Conservation (phyloP, 176 grass and related monocot genomes). For the Carex cristatella region DNA sequence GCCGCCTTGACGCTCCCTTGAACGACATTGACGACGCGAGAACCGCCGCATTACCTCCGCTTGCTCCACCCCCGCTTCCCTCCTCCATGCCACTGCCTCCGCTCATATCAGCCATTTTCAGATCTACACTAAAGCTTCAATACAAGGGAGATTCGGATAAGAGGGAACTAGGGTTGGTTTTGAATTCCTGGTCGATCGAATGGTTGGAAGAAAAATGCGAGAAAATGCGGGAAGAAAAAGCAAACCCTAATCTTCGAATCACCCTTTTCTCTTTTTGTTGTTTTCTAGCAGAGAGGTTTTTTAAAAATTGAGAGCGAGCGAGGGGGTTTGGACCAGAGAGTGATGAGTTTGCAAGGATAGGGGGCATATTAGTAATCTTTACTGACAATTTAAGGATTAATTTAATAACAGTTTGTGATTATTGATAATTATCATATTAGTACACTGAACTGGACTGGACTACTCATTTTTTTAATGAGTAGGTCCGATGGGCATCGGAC, state of each 20-base stretch:
- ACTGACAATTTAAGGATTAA: neutral
- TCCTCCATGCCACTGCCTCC: constrained; percentile 47
- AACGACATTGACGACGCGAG: constrained; percentile 33
- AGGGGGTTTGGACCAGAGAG: neutral
- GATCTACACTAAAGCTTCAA: constrained; percentile 20
- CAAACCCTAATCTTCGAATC: constrained; percentile 57
- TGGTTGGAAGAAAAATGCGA: neutral
- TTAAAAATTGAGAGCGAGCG: constrained; percentile 17
- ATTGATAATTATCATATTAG: neutral
- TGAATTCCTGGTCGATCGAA: neutral
- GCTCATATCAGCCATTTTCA: constrained; percentile 62
- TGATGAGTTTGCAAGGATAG: neutral
- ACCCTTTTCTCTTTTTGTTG: constrained; percentile 12
- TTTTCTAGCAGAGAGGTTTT: constrained; percentile 21
- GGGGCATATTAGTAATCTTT: neutral
- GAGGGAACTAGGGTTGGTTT: neutral
- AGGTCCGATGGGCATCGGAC: too few species aligned
- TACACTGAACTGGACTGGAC: neutral
- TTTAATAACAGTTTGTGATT: constrained; percentile 8
- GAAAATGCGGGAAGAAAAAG: constrained; percentile 26
- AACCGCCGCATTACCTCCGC: constrained; percentile 20
- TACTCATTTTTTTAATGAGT: neutral
- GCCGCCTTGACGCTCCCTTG: constrained; percentile 42
- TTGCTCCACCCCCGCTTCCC: constrained; percentile 19
- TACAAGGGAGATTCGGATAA: neutral